Evolutionary conservation across 495 filamentous ascomycete genomes (phyloP), one percentile per base, ranked within the genome.

Genomic region (Chaetomidium leptoderma): DNA sequence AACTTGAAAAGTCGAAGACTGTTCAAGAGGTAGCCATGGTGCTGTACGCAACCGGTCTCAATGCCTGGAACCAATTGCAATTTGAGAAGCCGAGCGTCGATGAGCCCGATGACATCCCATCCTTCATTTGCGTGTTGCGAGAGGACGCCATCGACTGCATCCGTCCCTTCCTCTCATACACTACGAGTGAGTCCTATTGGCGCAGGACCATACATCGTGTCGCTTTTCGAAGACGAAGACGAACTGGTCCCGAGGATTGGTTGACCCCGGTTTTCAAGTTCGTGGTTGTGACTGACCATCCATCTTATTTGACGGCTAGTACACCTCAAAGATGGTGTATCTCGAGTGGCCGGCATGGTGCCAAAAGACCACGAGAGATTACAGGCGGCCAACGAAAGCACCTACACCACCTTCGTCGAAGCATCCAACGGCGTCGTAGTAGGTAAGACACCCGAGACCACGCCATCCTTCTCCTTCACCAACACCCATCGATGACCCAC

Each of bases 1-100:
- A n/a, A n/a, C n/a, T n/a, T n/a, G n/a, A n/a, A n/a, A n/a, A n/a
- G n/a, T n/a, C n/a, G n/a, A n/a, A n/a, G n/a, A n/a, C n/a, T n/a
- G n/a, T n/a, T n/a, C n/a, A n/a, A n/a, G n/a, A n/a, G 9, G 2
- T 23, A 39, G 32, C 37, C 33, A 79, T 78, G 77, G 70, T 77
- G 57, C 61, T 83, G 13, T 77, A 74, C 50, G 79, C 72, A 49
- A 55, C 74, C n/a, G 80, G 80, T 40, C 74, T 76, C 66, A 83
- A 83, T 61, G 74, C 76, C 42, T 81, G 74, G 74, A 63, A 63
- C 39, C 78, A 81, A 59, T 67, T 81, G 45, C 53, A 65, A 3
- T 78, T 79, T 48, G 45, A 49, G 0, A 24, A 50, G 1, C 51
- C 21, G 50, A 63, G 19, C 0, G 42, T 45, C 24, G 19, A 54